Conservation (phyloP, 2,329 filamentous ascomycete species). For the Cordyceps pruinosa region DNA sequence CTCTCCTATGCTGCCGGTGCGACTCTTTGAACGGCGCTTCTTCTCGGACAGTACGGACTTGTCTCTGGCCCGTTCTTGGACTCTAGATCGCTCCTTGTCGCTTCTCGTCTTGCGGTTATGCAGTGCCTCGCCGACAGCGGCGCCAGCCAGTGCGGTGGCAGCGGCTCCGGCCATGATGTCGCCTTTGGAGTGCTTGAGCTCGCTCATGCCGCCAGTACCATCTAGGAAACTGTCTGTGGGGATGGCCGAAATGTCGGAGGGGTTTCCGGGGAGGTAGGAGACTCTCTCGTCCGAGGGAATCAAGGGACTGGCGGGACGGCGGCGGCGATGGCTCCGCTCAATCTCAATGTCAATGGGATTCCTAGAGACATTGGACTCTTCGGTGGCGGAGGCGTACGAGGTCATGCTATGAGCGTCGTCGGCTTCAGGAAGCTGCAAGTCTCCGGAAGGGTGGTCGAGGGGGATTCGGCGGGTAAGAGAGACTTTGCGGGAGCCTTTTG, state of each 20-base stretch:
- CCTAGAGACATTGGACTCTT: slow-evolving; percentile 69
- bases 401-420: slow-evolving; percentile 61
- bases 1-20: slow-evolving; percentile 43
- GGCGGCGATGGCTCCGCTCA: slow-evolving; percentile 51
- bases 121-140: slow-evolving; percentile 20
- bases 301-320: slow-evolving; percentile 60
- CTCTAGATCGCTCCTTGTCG: slow-evolving; percentile 36
- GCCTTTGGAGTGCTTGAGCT: slow-evolving; percentile 34
- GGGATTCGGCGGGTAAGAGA: slow-evolving; percentile 51
- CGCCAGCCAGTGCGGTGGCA: slow-evolving; percentile 20
- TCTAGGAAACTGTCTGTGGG: slow-evolving; percentile 56
- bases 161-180: slow-evolving; percentile 33
- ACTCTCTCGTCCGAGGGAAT: slow-evolving; percentile 48
- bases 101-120: slow-evolving; percentile 38
- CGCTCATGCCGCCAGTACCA: slow-evolving; percentile 42
- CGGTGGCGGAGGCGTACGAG: slow-evolving; percentile 71
- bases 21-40: slow-evolving; percentile 36
- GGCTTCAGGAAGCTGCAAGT: slow-evolving; percentile 37
- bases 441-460: slow-evolving; percentile 33
- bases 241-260: slow-evolving; percentile 81
- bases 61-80: slow-evolving; percentile 35
- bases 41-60: slow-evolving; percentile 42
- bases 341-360: slow-evolving; percentile 89
- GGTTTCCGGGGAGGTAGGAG: slow-evolving; percentile 53
- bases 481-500: slow-evolving; percentile 63